phyloP scores from a whole-genome alignment of 1,284 basidiomycete genomes.

The Austroboletus niveus region DNA sequence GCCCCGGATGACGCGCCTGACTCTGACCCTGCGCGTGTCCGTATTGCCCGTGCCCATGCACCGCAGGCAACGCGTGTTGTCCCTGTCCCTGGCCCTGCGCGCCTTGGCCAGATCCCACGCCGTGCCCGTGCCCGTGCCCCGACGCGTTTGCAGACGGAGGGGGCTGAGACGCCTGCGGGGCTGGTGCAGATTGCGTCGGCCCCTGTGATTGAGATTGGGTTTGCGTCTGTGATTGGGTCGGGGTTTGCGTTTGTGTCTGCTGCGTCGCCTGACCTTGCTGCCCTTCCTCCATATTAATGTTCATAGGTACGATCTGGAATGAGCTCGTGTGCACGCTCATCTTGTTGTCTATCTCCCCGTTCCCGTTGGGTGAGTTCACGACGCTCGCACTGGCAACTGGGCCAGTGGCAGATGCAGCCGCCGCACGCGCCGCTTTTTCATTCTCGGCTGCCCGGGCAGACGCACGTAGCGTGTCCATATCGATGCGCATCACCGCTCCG shows the following conservation, averaged over 20 bases:
- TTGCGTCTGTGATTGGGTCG: background rate
- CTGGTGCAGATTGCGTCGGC: background rate
- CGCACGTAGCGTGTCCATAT: constrained; percentile 69
- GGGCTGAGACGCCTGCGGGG: constrained; percentile 2
- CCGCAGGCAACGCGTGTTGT: background rate
- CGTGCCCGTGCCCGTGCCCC: background rate
- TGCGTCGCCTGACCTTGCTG: constrained; percentile 4
- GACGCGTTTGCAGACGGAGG: constrained; percentile 5
- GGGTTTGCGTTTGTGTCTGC: constrained; percentile 10
- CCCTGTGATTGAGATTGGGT: no score
- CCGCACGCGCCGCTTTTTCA: constrained; percentile 28
- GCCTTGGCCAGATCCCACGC: background rate
- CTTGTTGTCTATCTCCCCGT: constrained; percentile 32
- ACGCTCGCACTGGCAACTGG: background rate
- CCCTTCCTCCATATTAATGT: constrained; percentile 23
- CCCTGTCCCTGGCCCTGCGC: background rate
- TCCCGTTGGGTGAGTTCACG: constrained; percentile 5
- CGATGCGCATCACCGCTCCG: constrained; percentile 49
- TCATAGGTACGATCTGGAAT: constrained; percentile 44
- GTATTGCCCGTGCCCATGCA: constrained; percentile 6
- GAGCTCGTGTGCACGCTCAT: constrained; percentile 48
- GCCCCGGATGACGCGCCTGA: constrained; percentile 15
- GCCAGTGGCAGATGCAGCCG: constrained; percentile 13
- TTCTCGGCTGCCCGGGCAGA: constrained; percentile 61
- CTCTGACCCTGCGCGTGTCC: constrained; percentile 10